Conservation (phyloP, 2,329 filamentous ascomycete species). For the Phoma sp. region DNA sequence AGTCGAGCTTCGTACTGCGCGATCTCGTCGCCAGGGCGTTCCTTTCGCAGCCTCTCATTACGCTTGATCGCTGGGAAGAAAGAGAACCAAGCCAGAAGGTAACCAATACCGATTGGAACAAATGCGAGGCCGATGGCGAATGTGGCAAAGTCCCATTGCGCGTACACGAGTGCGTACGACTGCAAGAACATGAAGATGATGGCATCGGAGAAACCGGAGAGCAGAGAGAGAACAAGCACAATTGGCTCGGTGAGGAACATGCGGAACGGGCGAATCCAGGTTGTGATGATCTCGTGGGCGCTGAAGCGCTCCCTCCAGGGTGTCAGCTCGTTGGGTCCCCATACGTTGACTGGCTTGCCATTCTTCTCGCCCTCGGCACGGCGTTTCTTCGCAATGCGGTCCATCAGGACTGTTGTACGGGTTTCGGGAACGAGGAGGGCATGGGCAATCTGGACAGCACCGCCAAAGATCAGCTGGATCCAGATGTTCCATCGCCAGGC, state of each 20-base stretch:
- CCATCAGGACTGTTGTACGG: constrained; percentile 76
- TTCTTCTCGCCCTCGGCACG: constrained; percentile 67
- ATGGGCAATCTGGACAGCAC: constrained; percentile 71
- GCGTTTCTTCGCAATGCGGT: constrained; percentile 77
- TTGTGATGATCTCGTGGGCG: constrained; percentile 51
- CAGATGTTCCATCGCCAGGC: constrained; percentile 83
- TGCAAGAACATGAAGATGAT: constrained; percentile 82
- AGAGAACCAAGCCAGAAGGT: constrained; percentile 66
- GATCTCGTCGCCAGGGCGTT: constrained; percentile 37
- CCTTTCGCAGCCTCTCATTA: constrained; percentile 39
- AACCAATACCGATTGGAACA: constrained; percentile 65
- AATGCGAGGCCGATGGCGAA: constrained; percentile 67
- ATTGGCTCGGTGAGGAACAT: constrained; percentile 81
- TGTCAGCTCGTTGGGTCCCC: constrained; percentile 74
- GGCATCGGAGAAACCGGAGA: constrained; percentile 77
- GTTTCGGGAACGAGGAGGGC: constrained; percentile 78
- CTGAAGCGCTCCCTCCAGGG: constrained; percentile 47
- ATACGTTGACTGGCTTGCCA: constrained; percentile 67
- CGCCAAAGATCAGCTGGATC: constrained; percentile 85
- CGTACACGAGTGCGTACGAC: constrained; percentile 71
- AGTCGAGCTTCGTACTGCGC: constrained; percentile 61
- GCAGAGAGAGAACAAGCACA: constrained; percentile 71
- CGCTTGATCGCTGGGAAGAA: constrained; percentile 62
- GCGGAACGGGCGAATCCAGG: constrained; percentile 68
- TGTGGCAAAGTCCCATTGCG: constrained; percentile 69